Evolutionary conservation across 2,329 filamentous ascomycete species (phyloP), one percentile per base, ranked within the genome.

Genomic region (Fusarium anthophilum): DNA sequence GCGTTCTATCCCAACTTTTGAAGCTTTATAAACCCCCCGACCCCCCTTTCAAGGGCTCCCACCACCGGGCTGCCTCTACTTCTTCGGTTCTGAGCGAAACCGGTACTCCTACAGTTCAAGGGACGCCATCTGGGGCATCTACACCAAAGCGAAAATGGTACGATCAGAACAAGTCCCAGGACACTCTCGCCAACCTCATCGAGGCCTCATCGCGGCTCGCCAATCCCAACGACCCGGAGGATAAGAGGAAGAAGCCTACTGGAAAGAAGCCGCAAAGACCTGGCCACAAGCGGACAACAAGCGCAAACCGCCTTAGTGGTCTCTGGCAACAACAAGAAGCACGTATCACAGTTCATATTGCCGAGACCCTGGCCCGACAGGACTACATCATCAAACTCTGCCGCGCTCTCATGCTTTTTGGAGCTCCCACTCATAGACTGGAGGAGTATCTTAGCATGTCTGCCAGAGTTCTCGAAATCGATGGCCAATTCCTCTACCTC

Each of bases 401-500:
- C 81, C 90, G 91, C 48, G 93, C 93, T 2, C 83, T 98, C 69
- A 98, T 98, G 94, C 87, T 91, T 70, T 97, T 93, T 73, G 95
- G 95, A 20, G 95, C 95, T 1, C 95, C 95, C 0, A 97, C 94
- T 0, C 95, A 98, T 83, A 91, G 95, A 14, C 85, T 98, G 15
- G 95, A 98, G 81, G 93, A 97, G 79, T 97, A 97, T 79, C 91
- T 98, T 86, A 91, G 88, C 73, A 96, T 95, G 92, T 94, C 93
- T 10, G 92, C 95, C 9, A 89, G 93, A 26, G 93, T 95, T 8
- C 87, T 98, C 41, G 93, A 95, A 81, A 95, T 97, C 37, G 93
- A 97, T 72, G 93, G 93, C 13, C 94, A 97, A 76, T 98, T 96
- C 76, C 84, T 98, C 32, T 98, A 98, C 77, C 88, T 98, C 43